A percentile compares a stretch with the other conserved stretches of the same genome.
Evolutionary conservation across 345 rosid species (phyloP).

Genomic region (Syzygium aqueum): DNA sequence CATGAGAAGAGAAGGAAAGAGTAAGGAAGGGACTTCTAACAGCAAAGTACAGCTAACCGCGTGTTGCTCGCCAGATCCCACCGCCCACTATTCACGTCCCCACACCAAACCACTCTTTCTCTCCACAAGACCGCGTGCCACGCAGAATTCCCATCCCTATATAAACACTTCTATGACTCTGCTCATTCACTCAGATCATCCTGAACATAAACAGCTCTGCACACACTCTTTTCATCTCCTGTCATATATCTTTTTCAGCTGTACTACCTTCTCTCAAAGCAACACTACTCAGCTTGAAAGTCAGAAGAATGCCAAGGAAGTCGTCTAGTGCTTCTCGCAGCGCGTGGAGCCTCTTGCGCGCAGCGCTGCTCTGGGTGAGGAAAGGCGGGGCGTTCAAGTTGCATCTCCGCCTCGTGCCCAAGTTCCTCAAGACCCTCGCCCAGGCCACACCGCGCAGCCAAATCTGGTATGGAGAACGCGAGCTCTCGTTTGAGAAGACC

Average conservation of each 20-base stretch:
- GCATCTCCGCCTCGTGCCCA: constrained; percentile 27
- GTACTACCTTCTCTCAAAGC: neutral
- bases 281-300: neutral
- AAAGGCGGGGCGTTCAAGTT: constrained; percentile 66
- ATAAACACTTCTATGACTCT: neutral
- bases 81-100: neutral
- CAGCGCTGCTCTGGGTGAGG: constrained; percentile 64
- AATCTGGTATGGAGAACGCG: constrained; percentile 37
- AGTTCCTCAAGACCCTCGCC: constrained; percentile 42
- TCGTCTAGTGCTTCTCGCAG: neutral
- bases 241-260: neutral
- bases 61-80: neutral
- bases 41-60: neutral
- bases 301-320: neutral
- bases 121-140: neutral
- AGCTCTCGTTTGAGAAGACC: constrained; percentile 82
- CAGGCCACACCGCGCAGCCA: constrained; percentile 12
- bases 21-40: neutral
- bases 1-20: too few species aligned
- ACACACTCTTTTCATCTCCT: neutral
- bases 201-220: neutral
- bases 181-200: neutral
- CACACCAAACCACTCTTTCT: neutral
- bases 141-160: neutral
- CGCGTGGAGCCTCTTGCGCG: constrained; percentile 51